A percentile compares a stretch with the other conserved stretches of the same genome.
These are phyloP conservation scores for Hypoxylon sp. DNA, from an alignment of 2,329 filamentous ascomycete genomes.

Conservation along the genomic window DNA sequence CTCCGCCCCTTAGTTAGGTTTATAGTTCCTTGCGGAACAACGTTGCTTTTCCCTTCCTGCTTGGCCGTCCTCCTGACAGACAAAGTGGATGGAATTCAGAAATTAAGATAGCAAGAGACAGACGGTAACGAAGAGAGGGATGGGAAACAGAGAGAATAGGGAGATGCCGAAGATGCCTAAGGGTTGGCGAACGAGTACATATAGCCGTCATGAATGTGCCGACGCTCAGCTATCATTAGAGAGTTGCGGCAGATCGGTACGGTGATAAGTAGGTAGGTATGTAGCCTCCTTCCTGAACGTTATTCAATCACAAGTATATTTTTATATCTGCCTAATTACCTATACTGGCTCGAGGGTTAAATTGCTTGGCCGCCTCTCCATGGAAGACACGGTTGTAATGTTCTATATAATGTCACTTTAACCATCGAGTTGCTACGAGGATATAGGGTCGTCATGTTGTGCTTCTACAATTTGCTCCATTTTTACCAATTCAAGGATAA, in stretches of 20 bases:
- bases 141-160: neutral
- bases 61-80: no score
- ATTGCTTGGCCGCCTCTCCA: neutral
- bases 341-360: neutral
- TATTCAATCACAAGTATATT: no score
- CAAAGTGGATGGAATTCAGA: neutral
- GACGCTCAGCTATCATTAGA: neutral
- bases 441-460: no score
- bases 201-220: neutral
- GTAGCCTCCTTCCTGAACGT: neutral
- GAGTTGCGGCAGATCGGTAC: neutral
- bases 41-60: no score
- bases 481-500: no score
- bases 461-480: no score
- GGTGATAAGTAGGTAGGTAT: neutral
- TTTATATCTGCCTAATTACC: no score
- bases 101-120: neutral
- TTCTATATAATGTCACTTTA: neutral
- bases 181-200: neutral
- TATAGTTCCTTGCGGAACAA: no score
- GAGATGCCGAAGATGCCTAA: neutral
- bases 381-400: neutral
- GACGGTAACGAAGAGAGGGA: neutral
- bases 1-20: no score
- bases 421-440: neutral